Evolutionary conservation across 352 stramenopile species (phyloP).

Genomic region (Globisporangium sylvaticum): DNA sequence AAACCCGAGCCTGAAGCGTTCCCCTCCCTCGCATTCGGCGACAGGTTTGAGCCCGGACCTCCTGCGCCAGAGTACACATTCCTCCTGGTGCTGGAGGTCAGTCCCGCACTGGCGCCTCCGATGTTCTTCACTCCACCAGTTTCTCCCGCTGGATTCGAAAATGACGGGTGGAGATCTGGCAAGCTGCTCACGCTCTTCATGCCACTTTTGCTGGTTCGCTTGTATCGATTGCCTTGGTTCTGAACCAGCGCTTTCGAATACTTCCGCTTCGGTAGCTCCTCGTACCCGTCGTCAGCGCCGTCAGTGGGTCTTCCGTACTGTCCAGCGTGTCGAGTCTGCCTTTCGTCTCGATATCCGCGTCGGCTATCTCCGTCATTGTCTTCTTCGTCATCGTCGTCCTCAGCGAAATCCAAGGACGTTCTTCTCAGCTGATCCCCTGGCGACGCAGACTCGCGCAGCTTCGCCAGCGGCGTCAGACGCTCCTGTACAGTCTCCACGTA

Average conservation of each 20-base stretch:
- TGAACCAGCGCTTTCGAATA: slow-evolving; percentile 9
- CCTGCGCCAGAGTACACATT: background rate
- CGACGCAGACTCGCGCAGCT: background rate
- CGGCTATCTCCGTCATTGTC: background rate
- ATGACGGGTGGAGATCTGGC: slow-evolving; percentile 28
- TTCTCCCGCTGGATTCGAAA: background rate
- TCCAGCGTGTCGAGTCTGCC: background rate
- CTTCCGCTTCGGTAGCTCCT: slow-evolving; percentile 14
- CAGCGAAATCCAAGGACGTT: slow-evolving; percentile 13
- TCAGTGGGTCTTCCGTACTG: background rate
- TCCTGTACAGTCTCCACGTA: slow-evolving; percentile 55
- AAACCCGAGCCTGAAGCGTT: slow-evolving; percentile 13
- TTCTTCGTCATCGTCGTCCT: slow-evolving; percentile 11
- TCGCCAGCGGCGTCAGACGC: slow-evolving; percentile 18
- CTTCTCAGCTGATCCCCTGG: slow-evolving; percentile 4
- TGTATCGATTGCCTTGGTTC: background rate
- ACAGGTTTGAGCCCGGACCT: background rate
- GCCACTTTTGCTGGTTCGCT: slow-evolving; percentile 10
- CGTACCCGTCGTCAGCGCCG: background rate
- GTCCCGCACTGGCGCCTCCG: background rate
- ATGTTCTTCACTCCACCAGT: background rate
- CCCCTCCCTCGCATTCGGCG: background rate
- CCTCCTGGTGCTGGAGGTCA: background rate
- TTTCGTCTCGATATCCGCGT: background rate
- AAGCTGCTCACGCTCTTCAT: slow-evolving; percentile 33